Evolutionary conservation across 179 eudicot genomes (phyloP), one percentile per base, ranked within the genome.

Genomic region (Vitellaria paradoxa): DNA sequence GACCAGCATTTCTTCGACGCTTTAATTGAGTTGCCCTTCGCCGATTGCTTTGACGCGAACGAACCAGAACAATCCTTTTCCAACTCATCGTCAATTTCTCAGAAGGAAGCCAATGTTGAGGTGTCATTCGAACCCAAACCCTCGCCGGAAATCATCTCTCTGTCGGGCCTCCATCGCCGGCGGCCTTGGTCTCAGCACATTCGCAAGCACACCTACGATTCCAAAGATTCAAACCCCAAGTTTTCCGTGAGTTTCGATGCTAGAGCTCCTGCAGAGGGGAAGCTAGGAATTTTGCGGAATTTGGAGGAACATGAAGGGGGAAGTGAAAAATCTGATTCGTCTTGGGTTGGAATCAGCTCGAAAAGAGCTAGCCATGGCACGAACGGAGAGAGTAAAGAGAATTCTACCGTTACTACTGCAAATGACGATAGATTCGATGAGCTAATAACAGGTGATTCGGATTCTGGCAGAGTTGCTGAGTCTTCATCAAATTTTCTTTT

Each of bases 21-120:
- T 6, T 52, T 59, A 23, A 90, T 88, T 30, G 95, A 92, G 17
- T 91, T 91, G 76, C 91, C 95, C 73, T 89, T 86, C 86, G 84
- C 74, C 76, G 91, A 92, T 79, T 84, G 86, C 81, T 7, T 64
- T 12, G 83, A 81, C 37, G 7, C 50, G 21, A 14, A 30, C 56
- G 64, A 72, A 52, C 82, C 76, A 26, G 71, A 72, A 12, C 81
- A 20, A 20, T 52, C 81, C 10, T 12, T 60, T 73, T 45, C 77
- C 24, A 24, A 65, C 75, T 45, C 67, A 3, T 8, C 79, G 3
- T 74, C 84, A 15, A 40, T 64, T 64, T 72, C 83, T 56, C 63
- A 69, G 9, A 60, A 45, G 20, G 76, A 83, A 46, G 11, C 85
- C 46, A 65, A 37, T 21, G 57, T 37, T 17, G 46, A 13, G n/a